phyloP scores from a whole-genome alignment of 208 protist species.

The Plasmodiophora brassicae region DNA sequence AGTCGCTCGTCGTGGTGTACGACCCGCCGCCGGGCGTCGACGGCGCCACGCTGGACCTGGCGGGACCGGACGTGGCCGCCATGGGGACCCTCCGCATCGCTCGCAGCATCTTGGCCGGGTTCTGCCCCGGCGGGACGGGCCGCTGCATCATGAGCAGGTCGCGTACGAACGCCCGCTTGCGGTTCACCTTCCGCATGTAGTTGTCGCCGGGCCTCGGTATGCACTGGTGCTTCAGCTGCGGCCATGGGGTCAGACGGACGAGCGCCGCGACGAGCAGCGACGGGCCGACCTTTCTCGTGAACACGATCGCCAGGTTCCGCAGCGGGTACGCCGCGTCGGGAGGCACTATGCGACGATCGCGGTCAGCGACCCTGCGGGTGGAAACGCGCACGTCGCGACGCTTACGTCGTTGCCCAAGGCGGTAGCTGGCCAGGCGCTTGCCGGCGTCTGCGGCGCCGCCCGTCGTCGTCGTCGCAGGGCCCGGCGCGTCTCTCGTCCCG shows the following conservation, averaged over 20 bases:
- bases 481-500: no score
- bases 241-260: neutral
- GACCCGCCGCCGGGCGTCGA: no score
- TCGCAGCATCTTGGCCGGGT: neutral
- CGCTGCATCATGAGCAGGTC: neutral
- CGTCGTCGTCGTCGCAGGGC: no score
- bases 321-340: neutral
- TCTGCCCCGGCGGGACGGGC: neutral
- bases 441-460: no score
- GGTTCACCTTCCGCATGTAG: neutral
- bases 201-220: slow-evolving; percentile 13
- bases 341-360: neutral
- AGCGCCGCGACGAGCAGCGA: neutral
- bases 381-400: neutral
- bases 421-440: neutral
- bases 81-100: no score
- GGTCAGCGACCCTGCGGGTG: neutral
- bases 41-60: no score
- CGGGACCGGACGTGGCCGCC: no score
- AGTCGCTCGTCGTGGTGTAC: no score
- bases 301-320: neutral
- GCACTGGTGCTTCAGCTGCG: neutral
- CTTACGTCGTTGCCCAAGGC: neutral
- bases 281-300: neutral
- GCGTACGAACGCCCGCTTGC: slow-evolving; percentile 16